Evolutionary conservation across 1,284 basidiomycete genomes (phyloP).

Genomic region (Fistulina hepatica): DNA sequence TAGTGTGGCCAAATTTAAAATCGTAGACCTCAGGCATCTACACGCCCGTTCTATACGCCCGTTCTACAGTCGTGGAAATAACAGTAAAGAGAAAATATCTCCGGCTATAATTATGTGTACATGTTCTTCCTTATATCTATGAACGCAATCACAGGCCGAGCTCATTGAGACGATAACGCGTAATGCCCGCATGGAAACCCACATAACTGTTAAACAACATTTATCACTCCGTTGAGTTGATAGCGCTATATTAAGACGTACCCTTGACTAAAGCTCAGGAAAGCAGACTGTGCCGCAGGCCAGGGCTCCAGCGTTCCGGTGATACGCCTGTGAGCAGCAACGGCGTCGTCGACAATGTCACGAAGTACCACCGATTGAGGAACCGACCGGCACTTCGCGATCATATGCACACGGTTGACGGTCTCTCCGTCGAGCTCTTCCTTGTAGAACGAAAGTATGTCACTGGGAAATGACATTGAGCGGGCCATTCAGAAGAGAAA

Average conservation of each 20-base stretch:
- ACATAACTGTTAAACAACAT: too few relatives aligned
- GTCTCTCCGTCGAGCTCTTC: constrained; percentile 21
- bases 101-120: too few relatives aligned
- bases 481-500: not conserved
- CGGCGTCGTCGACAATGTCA: constrained; percentile 13
- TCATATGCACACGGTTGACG: constrained; percentile 18
- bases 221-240: too few relatives aligned
- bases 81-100: too few relatives aligned
- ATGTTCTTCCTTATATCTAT: too few relatives aligned
- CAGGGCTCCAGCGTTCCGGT: constrained; percentile 12
- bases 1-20: too few relatives aligned
- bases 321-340: constrained; percentile 13
- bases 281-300: constrained; percentile 10
- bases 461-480: constrained; percentile 14
- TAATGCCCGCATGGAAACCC: constrained; percentile 10
- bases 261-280: constrained; percentile 5
- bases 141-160: constrained; percentile 11
- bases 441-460: constrained; percentile 26
- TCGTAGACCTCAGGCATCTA: too few relatives aligned
- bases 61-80: too few relatives aligned
- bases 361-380: constrained; percentile 10
- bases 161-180: constrained; percentile 13
- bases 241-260: too few relatives aligned
- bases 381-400: too few relatives aligned
- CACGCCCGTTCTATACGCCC: too few relatives aligned